Conservation (phyloP, 805 yeast species). For the Starmerella stellata region DNA sequence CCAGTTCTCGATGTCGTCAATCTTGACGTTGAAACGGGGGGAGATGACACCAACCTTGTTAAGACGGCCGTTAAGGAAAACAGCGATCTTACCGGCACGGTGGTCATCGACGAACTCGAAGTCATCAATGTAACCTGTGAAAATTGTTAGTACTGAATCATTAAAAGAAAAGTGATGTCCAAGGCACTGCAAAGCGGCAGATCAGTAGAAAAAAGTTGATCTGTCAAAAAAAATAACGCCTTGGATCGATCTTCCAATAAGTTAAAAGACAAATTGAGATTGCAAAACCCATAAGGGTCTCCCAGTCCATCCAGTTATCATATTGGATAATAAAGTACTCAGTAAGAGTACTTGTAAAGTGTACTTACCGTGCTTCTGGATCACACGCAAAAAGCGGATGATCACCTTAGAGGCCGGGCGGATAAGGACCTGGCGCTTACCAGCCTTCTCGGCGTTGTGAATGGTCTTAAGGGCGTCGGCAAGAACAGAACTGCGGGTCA, state of each 20-base stretch:
- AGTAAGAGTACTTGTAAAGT: conserved; percentile 3
- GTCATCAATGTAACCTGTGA: conserved; percentile 77
- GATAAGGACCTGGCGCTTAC: conserved; percentile 95
- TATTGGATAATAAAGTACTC: conserved; percentile 34
- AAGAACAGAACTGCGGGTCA: conserved; percentile 97
- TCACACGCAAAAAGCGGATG: conserved; percentile 88
- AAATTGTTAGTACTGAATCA: conserved; percentile 12
- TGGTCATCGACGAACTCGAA: conserved; percentile 97
- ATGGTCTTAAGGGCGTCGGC: conserved; percentile 97
- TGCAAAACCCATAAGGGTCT: conserved; percentile 30
- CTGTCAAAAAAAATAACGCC: conserved; percentile 1
- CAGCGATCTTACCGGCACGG: conserved; percentile 96
- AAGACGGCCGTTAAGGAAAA: conserved; percentile 92
- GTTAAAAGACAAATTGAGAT: conserved; percentile 96
- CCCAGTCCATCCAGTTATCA: conserved; percentile 96
- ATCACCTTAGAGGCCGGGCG: conserved; percentile 98
- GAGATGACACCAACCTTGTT: conserved; percentile 98
- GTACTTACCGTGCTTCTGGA: conserved; percentile 84
- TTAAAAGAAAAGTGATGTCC: conserved; percentile 10
- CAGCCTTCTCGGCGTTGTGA: conserved; percentile 98
- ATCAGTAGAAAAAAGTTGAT: conserved; percentile 1
- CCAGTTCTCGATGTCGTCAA: conserved; percentile 94
- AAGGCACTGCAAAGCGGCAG: conserved; percentile 8
- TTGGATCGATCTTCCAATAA: conserved; percentile 61
- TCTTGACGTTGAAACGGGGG: conserved; percentile 95